Conservation (phyloP, 1,284 basidiomycete species). For the Cryptococcus maquisensis region DNA sequence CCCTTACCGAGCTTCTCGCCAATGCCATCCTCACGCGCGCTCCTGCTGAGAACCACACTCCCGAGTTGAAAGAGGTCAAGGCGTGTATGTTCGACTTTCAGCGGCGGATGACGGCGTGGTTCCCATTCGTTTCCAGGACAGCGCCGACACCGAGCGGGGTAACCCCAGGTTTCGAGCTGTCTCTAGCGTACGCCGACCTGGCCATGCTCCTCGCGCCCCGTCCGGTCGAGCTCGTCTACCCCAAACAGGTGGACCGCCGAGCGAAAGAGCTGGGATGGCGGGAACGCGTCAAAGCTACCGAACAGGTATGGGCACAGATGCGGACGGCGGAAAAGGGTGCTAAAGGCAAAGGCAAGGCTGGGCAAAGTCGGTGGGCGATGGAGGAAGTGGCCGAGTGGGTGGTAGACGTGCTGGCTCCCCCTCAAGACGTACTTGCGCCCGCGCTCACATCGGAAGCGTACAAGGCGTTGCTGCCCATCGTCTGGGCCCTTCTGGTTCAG, state of each 20-base stretch:
- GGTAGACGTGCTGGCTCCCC: slow-evolving; percentile 56
- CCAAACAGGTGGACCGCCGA: not conserved
- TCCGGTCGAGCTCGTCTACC: slow-evolving; percentile 12
- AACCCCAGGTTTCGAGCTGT: slow-evolving; percentile 51
- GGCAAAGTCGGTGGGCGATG: slow-evolving; percentile 26
- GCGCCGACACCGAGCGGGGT: slow-evolving; percentile 38
- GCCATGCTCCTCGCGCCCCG: slow-evolving; percentile 32
- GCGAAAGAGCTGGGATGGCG: slow-evolving; percentile 23
- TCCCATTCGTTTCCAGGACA: slow-evolving; percentile 61
- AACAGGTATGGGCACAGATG: slow-evolving; percentile 32
- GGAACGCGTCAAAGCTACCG: slow-evolving; percentile 27
- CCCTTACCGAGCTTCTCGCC: slow-evolving; percentile 66
- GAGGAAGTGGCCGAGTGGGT: slow-evolving; percentile 60
- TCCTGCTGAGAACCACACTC: not conserved
- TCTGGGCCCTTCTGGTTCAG: slow-evolving; percentile 72
- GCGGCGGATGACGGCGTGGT: slow-evolving; percentile 65
- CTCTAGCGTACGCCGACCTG: slow-evolving; percentile 53
- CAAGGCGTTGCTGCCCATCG: slow-evolving; percentile 66
- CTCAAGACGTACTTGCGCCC: slow-evolving; percentile 49
- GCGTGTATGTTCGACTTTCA: slow-evolving; percentile 31
- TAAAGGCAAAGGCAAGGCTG: slow-evolving; percentile 13
- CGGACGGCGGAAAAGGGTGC: slow-evolving; percentile 7
- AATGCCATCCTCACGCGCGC: slow-evolving; percentile 50
- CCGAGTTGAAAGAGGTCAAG: slow-evolving; percentile 17
- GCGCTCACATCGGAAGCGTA: slow-evolving; percentile 62